Evolutionary conservation across 1,284 basidiomycete genomes (phyloP).

Genomic region (Vanrija sp.): DNA sequence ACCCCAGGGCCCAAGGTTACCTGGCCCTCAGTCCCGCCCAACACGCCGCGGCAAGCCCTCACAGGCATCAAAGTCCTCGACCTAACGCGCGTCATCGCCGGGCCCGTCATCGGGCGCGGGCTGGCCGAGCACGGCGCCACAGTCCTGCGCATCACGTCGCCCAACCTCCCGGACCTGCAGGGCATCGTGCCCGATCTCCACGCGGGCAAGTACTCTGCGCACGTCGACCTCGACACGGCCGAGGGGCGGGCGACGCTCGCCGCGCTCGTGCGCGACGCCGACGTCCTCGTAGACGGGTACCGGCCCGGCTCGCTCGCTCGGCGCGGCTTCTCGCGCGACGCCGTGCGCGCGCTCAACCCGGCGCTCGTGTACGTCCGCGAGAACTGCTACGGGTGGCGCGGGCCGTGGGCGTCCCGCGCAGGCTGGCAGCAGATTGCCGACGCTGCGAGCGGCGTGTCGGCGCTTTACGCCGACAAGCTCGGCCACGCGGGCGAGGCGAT

Average conservation of each 20-base stretch:
- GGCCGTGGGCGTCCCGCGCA: slow-evolving; percentile 7
- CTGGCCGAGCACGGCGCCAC: slow-evolving; percentile 15
- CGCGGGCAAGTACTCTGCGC: slow-evolving; percentile 10
- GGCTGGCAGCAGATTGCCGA: slow-evolving; percentile 16
- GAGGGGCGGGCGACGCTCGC: slow-evolving; percentile 1
- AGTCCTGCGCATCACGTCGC: slow-evolving; percentile 7
- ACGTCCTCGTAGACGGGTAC: slow-evolving; percentile 15
- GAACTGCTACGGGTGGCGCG: slow-evolving; percentile 17
- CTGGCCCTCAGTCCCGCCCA: background rate
- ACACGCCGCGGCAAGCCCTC: background rate
- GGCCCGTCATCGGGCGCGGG: slow-evolving; percentile 4
- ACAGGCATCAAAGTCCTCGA: slow-evolving; percentile 15
- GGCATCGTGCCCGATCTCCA: slow-evolving; percentile 6
- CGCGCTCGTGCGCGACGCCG: slow-evolving; percentile 2
- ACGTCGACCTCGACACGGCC: slow-evolving; percentile 7
- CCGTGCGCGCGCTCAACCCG: slow-evolving; percentile 8
- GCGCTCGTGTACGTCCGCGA: slow-evolving; percentile 6
- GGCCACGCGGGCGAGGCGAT: slow-evolving; percentile 6
- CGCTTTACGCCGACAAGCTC: background rate
- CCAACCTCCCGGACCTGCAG: slow-evolving; percentile 5
- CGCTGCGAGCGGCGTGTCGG: slow-evolving; percentile 1
- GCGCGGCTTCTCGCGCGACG: slow-evolving; percentile 4
- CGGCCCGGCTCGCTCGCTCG: slow-evolving; percentile 8
- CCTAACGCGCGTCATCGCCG: slow-evolving; percentile 13
- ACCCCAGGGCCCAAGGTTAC: background rate